Conservation (phyloP, 2,329 filamentous ascomycete species). For the Neocatenulostroma microsporum region DNA sequence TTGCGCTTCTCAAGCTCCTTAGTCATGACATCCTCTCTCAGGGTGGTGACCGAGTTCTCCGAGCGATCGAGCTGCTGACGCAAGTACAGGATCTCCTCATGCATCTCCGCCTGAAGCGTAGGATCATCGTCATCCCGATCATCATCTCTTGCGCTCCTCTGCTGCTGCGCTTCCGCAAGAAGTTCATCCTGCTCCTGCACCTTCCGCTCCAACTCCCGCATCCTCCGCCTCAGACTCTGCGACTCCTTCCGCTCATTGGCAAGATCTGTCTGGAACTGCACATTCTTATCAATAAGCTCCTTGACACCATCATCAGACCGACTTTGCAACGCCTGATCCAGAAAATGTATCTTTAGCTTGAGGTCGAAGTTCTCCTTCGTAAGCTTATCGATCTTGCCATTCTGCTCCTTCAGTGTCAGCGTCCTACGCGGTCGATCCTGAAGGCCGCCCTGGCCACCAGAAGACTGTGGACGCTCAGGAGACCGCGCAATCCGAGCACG, state of each 20-base stretch:
- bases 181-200: constrained; percentile 53
- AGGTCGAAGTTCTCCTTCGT: constrained; percentile 98
- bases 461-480: constrained; percentile 32
- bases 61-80: constrained; percentile 81
- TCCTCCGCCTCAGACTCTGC: constrained; percentile 68
- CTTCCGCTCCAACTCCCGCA: constrained; percentile 81
- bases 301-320: constrained; percentile 93
- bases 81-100: constrained; percentile 79
- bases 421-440: constrained; percentile 33
- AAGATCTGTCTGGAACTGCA: constrained; percentile 85
- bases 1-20: constrained; percentile 81
- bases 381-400: constrained; percentile 88
- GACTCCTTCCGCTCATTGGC: constrained; percentile 86
- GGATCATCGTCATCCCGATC: constrained; percentile 26
- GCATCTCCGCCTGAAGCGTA: constrained; percentile 53
- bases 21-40: constrained; percentile 67
- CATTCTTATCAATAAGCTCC: constrained; percentile 96
- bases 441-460: constrained; percentile 22
- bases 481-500: constrained; percentile 65
- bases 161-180: constrained; percentile 39
- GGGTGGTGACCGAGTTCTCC: constrained; percentile 71
- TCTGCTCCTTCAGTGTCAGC: constrained; percentile 91
- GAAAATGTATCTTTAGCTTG: constrained; percentile 94
- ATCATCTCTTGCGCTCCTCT: constrained; percentile 28
- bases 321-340: constrained; percentile 87